Evolutionary conservation across 805 yeast genomes (phyloP).

Genomic region (Ogataea zsoltii): DNA sequence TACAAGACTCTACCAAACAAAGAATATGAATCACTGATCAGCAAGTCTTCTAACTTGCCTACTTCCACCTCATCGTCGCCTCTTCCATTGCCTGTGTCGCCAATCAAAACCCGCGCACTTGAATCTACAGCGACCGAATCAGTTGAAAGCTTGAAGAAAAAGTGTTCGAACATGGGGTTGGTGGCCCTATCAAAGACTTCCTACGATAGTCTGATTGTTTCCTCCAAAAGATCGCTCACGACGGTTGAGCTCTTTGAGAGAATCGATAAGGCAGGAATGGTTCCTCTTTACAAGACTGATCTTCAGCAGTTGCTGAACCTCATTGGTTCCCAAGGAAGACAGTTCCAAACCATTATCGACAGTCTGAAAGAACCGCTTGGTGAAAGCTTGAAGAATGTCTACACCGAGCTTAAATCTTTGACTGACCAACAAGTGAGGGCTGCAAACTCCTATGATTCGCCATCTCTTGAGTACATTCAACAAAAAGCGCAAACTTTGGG

Average conservation of each 20-base stretch:
- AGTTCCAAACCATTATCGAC: constrained; percentile 14
- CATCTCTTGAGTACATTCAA: constrained; percentile 30
- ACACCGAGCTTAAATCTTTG: constrained; percentile 28
- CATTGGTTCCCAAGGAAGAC: constrained; percentile 22
- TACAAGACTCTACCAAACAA: constrained; percentile 22
- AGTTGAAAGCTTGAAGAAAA: constrained; percentile 25
- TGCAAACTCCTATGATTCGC: constrained; percentile 22
- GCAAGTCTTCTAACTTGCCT: constrained; percentile 4
- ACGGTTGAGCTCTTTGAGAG: constrained; percentile 28
- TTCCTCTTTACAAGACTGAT: constrained; percentile 22
- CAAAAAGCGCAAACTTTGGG: constrained; percentile 25
- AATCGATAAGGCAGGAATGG: constrained; percentile 28
- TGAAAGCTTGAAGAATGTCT: constrained; percentile 29
- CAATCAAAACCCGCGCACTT: constrained; percentile 12
- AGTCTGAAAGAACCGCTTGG: constrained; percentile 9
- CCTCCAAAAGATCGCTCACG: constrained; percentile 29
- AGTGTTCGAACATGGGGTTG: constrained; percentile 28
- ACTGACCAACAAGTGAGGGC: constrained; percentile 23
- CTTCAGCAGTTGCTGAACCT: constrained; percentile 21
- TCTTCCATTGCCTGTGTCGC: constrained; percentile 13
- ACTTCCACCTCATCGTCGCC: background rate
- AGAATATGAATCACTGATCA: constrained; percentile 23
- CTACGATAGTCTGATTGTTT: constrained; percentile 29
- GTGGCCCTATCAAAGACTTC: constrained; percentile 28
- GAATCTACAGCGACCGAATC: constrained; percentile 20